phyloP scores from a whole-genome alignment of 768 basidiomycete genomes.

The Podaxis pistillaris region DNA sequence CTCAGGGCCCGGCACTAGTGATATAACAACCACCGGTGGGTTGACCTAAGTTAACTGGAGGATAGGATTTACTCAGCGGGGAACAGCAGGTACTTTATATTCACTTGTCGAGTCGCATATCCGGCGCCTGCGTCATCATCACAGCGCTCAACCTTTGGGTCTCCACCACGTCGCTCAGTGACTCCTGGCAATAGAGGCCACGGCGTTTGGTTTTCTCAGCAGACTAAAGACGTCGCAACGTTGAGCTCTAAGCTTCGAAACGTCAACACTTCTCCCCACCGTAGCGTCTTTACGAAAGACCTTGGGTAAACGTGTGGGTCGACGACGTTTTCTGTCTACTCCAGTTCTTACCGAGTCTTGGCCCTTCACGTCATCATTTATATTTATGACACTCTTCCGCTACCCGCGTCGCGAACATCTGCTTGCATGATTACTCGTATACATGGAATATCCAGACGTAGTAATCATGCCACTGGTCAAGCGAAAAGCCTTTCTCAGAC shows the following conservation, averaged over 20 bases:
- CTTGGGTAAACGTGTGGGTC: background rate
- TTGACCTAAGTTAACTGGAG: background rate
- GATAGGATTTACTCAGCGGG: too few relatives aligned
- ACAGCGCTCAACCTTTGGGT: too few relatives aligned
- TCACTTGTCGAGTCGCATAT: too few relatives aligned
- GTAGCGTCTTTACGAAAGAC: background rate
- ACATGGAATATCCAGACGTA: background rate
- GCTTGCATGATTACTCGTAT: background rate
- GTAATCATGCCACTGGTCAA: background rate
- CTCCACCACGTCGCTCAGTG: too few relatives aligned
- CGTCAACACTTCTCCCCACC: background rate
- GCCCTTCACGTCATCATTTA: background rate
- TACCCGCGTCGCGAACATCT: background rate
- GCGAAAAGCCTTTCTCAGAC: too few relatives aligned
- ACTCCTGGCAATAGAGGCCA: too few relatives aligned
- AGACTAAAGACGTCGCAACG: too few relatives aligned
- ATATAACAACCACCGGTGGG: background rate
- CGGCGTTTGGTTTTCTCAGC: too few relatives aligned
- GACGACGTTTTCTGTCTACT: background rate
- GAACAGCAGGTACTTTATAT: too few relatives aligned
- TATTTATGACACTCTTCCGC: background rate
- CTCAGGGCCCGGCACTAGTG: too few relatives aligned
- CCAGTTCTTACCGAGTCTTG: background rate
- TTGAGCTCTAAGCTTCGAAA: too few relatives aligned
- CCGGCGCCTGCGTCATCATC: too few relatives aligned